Conservation (phyloP, 75 land plant species). For the Selaginella moellendorffii region DNA sequence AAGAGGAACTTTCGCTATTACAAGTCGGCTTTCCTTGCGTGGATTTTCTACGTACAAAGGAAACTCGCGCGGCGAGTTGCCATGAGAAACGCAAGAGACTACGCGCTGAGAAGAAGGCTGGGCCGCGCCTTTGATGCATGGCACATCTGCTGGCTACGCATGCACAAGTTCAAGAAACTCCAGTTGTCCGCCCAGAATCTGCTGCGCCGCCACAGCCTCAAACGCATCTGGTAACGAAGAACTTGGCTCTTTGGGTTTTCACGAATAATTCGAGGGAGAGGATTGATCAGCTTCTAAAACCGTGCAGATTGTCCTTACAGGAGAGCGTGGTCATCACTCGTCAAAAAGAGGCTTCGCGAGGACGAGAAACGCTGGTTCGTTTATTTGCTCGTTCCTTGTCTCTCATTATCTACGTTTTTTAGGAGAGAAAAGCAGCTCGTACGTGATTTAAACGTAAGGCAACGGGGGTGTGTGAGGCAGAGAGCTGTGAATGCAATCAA, state of each 20-base stretch:
- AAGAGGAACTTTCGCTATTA: conserved; percentile 18
- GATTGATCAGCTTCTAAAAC: too few relatives aligned
- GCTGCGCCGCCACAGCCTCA: conserved; percentile 16
- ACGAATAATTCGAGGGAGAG: too few relatives aligned
- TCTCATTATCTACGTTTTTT: neutral
- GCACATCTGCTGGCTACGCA: neutral
- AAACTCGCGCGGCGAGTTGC: conserved; percentile 4
- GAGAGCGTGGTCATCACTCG: conserved; percentile 18
- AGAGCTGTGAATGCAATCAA: conserved; percentile 11
- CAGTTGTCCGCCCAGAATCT: conserved; percentile 13
- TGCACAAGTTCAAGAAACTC: conserved; percentile 10
- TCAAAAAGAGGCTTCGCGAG: neutral
- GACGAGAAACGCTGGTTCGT: conserved; percentile 17
- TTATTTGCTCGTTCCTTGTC: neutral
- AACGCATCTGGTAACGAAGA: conserved; percentile 12
- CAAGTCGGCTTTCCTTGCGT: conserved; percentile 22
- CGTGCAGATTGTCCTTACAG: too few relatives aligned
- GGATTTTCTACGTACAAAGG: conserved; percentile 17
- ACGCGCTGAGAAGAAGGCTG: neutral
- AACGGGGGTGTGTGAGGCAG: conserved; percentile 1
- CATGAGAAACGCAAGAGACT: conserved; percentile 9
- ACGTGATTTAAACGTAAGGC: conserved; percentile 14
- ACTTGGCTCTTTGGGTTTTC: too few relatives aligned
- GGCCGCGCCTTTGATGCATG: conserved; percentile 19
- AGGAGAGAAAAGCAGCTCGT: conserved; percentile 19